phyloP scores from a whole-genome alignment of 2,329 filamentous ascomycete genomes.

The Trichoderma sp. region DNA sequence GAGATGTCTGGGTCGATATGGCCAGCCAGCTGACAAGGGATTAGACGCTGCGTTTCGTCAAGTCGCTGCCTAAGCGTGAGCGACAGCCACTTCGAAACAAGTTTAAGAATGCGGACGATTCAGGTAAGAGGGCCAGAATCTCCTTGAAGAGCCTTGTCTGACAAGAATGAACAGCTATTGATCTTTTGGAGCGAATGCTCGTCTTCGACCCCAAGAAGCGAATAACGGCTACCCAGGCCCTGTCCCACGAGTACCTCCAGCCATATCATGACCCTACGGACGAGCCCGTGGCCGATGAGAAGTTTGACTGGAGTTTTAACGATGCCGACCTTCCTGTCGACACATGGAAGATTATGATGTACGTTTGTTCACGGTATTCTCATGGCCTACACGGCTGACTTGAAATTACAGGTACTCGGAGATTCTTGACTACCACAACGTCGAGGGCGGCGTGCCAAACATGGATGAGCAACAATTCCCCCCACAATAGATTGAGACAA shows the following conservation, averaged over 20 bases:
- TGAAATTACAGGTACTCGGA: slow-evolving; percentile 82
- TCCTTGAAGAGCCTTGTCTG: not conserved
- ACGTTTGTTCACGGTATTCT: slow-evolving; percentile 35
- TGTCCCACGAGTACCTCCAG: slow-evolving; percentile 88
- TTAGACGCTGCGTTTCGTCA: slow-evolving; percentile 92
- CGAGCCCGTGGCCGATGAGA: slow-evolving; percentile 91
- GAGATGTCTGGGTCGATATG: not conserved
- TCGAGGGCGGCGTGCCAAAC: slow-evolving; percentile 54
- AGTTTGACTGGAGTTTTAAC: slow-evolving; percentile 99
- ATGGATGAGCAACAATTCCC: slow-evolving; percentile 43
- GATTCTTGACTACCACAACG: slow-evolving; percentile 97
- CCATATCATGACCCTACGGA: slow-evolving; percentile 98
- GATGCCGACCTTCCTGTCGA: slow-evolving; percentile 96
- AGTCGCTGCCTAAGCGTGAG: slow-evolving; percentile 92
- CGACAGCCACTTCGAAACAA: slow-evolving; percentile 81
- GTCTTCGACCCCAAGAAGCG: slow-evolving; percentile 98
- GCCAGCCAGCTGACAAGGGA: not conserved
- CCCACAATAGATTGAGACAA: slow-evolving; percentile 31
- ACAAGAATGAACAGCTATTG: slow-evolving; percentile 61
- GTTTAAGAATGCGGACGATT: slow-evolving; percentile 90
- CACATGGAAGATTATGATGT: slow-evolving; percentile 99
- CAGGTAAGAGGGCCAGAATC: slow-evolving; percentile 53
- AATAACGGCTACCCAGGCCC: slow-evolving; percentile 79
- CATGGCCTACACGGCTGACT: not conserved
- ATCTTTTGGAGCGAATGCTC: slow-evolving; percentile 92